Conservation (phyloP, 352 stramenopile species). For the Phytophthora foliorum region DNA sequence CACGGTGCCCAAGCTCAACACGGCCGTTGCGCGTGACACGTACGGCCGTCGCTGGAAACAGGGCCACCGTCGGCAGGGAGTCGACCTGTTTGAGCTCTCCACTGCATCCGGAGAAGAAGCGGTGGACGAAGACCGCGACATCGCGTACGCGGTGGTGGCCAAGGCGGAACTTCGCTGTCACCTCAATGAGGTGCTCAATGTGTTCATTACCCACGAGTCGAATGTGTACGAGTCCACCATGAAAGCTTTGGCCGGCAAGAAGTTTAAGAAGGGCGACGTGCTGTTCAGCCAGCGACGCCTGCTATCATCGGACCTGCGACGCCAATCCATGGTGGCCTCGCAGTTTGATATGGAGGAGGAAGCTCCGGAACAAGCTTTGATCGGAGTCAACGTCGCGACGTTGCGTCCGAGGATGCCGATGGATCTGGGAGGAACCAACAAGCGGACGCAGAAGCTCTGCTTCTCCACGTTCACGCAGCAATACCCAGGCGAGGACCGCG, state of each 20-base stretch:
- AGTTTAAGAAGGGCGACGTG: constrained; percentile 57
- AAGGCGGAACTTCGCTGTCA: constrained; percentile 60
- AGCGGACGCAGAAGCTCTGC: constrained; percentile 53
- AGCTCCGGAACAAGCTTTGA: constrained; percentile 37
- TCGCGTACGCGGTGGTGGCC: constrained; percentile 58
- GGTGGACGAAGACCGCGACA: constrained; percentile 37
- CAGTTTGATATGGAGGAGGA: constrained; percentile 21
- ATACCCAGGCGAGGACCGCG: constrained; percentile 53
- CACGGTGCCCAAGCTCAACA: constrained; percentile 46
- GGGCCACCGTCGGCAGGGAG: constrained; percentile 41
- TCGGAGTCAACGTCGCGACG: constrained; percentile 43
- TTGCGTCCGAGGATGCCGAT: constrained; percentile 36
- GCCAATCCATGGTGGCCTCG: constrained; percentile 39
- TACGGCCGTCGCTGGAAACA: constrained; percentile 59
- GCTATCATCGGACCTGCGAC: constrained; percentile 33
- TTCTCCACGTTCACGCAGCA: constrained; percentile 60
- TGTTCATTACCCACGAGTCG: constrained; percentile 53
- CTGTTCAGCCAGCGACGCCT: constrained; percentile 46
- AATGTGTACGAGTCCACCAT: constrained; percentile 57
- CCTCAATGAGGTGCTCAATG: constrained; percentile 68
- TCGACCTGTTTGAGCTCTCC: constrained; percentile 60
- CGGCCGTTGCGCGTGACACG: constrained; percentile 45
- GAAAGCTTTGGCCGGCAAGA: constrained; percentile 49
- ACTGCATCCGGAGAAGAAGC: constrained; percentile 24
- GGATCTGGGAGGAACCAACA: constrained; percentile 39